Evolutionary conservation across 768 basidiomycete genomes (phyloP).

Genomic region (Flagelloscypha sp.): DNA sequence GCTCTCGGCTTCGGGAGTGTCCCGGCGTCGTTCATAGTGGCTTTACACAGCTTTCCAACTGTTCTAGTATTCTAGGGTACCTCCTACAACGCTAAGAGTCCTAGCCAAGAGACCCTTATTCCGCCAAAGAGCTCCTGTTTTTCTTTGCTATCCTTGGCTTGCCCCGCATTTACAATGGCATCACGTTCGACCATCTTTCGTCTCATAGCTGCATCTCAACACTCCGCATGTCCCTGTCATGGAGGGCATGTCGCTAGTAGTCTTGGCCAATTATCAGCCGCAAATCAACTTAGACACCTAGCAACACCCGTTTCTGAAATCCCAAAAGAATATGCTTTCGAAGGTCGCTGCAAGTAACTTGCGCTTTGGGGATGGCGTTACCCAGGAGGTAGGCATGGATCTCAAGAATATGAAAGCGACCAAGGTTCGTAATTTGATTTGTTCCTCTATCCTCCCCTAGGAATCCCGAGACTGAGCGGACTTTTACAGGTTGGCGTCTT

Average conservation of each 20-base stretch:
- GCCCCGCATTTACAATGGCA: slow-evolving; percentile 28
- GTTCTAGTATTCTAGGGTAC: too few relatives aligned
- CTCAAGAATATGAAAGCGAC: slow-evolving; percentile 88
- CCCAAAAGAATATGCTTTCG: slow-evolving; percentile 89
- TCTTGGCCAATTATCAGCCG: slow-evolving; percentile 35
- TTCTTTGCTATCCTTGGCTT: slow-evolving; percentile 2
- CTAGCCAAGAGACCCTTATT: neutral
- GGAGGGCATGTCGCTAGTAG: slow-evolving; percentile 41
- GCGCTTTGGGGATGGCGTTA: slow-evolving; percentile 86
- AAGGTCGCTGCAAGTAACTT: slow-evolving; percentile 89
- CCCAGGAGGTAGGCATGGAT: slow-evolving; percentile 87
- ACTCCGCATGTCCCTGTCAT: slow-evolving; percentile 75
- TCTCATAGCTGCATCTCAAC: slow-evolving; percentile 68
- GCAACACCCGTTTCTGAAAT: slow-evolving; percentile 68
- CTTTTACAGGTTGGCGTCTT: slow-evolving; percentile 81
- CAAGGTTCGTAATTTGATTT: slow-evolving; percentile 48
- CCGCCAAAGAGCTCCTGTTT: slow-evolving; percentile 7
- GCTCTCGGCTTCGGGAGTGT: too few relatives aligned
- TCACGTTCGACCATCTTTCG: slow-evolving; percentile 60
- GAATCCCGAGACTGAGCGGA: too few relatives aligned
- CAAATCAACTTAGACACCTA: slow-evolving; percentile 60
- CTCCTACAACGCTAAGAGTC: slow-evolving; percentile 1
- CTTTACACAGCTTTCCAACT: slow-evolving; percentile 15
- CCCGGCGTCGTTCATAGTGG: too few relatives aligned
- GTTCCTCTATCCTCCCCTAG: too few relatives aligned